These are phyloP conservation scores for Tylopilus rubrobrunneus DNA, from an alignment of 768 basidiomycete genomes.

Conservation along the genomic window DNA sequence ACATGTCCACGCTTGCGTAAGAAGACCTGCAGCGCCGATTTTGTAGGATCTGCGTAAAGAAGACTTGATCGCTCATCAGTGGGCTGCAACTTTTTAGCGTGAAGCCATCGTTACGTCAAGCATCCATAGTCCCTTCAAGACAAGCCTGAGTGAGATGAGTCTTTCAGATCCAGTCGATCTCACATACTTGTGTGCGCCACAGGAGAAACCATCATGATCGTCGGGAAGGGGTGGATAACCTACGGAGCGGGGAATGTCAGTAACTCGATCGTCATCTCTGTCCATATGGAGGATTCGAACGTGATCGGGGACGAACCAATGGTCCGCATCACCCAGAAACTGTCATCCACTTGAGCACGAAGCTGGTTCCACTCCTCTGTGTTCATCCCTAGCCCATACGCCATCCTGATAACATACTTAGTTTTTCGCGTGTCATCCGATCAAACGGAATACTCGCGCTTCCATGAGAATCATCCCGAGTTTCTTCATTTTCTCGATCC, in stretches of 20 bases:
- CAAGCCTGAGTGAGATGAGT: slow-evolving; percentile 2
- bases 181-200: slow-evolving; percentile 81
- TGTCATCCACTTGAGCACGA: slow-evolving; percentile 68
- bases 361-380: slow-evolving; percentile 66
- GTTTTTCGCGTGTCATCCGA: background rate
- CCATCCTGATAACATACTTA: slow-evolving; percentile 54
- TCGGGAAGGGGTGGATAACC: slow-evolving; percentile 86
- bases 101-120: slow-evolving; percentile 54
- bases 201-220: slow-evolving; percentile 79
- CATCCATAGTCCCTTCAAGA: slow-evolving; percentile 80
- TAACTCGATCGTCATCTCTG: background rate
- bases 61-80: slow-evolving; percentile 48
- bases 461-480: slow-evolving; percentile 82
- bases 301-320: slow-evolving; percentile 48
- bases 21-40: slow-evolving; percentile 80
- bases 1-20: slow-evolving; percentile 40
- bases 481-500: slow-evolving; percentile 83
- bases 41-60: slow-evolving; percentile 79
- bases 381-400: slow-evolving; percentile 72
- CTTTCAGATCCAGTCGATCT: background rate
- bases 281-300: background rate
- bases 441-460: slow-evolving; percentile 51
- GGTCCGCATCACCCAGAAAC: slow-evolving; percentile 86
- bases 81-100: background rate
- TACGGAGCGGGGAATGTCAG: slow-evolving; percentile 22